phyloP scores from a whole-genome alignment of 129 eudicot species.

The Calendula officinalis region DNA sequence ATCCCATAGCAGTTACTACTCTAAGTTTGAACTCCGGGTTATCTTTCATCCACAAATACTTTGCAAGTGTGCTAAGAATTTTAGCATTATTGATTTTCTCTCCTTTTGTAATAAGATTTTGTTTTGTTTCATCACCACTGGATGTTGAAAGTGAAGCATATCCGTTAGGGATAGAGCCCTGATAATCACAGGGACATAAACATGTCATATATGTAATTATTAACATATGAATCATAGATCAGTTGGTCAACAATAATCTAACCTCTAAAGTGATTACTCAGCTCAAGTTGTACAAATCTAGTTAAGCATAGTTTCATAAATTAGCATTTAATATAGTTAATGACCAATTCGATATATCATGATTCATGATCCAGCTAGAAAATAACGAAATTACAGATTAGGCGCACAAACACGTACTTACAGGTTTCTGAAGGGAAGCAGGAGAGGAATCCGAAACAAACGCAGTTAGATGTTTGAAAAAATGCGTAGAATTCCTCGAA shows the following conservation, averaged over 20 bases:
- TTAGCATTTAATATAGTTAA: not conserved
- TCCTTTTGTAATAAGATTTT: conserved; percentile 32
- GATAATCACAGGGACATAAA: conserved; percentile 29
- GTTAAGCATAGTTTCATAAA: not conserved
- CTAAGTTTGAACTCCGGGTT: conserved; percentile 76
- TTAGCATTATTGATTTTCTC: conserved; percentile 52
- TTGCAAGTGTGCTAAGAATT: conserved; percentile 71
- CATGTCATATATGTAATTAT: not conserved
- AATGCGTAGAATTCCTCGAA: conserved; percentile 35
- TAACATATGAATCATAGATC: conserved; percentile 5
- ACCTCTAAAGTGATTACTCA: conserved; percentile 13
- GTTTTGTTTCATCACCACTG: conserved; percentile 26
- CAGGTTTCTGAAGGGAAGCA: conserved; percentile 38
- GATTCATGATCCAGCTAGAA: conserved; percentile 4
- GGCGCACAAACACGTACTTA: conserved; percentile 18
- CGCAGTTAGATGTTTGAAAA: conserved; percentile 37
- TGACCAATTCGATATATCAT: not conserved
- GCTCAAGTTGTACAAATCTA: conserved; percentile 8
- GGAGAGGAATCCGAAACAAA: conserved; percentile 55
- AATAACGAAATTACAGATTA: not conserved
- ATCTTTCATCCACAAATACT: conserved; percentile 91
- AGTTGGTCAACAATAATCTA: conserved; percentile 4
- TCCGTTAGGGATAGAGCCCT: conserved; percentile 57
- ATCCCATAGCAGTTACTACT: conserved; percentile 79
- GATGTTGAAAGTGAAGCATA: conserved; percentile 67